Evolutionary conservation across 345 rosid species (phyloP).

Genomic region (Mercurialis annua): DNA sequence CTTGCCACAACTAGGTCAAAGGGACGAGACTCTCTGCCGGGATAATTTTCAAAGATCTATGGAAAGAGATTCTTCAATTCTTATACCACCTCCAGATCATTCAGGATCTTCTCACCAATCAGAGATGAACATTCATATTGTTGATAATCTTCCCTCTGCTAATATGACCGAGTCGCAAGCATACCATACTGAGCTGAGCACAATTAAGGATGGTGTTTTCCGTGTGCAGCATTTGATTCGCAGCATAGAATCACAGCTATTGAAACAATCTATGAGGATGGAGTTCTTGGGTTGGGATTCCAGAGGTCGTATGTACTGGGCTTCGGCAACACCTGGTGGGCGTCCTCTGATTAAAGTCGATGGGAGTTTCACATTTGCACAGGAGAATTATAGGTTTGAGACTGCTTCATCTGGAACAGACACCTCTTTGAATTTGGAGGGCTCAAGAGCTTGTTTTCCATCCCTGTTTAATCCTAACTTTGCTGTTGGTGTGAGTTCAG

Average conservation of each 20-base stretch:
- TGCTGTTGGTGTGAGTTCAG: slow-evolving; percentile 33
- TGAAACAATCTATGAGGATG: slow-evolving; percentile 59
- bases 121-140: slow-evolving; percentile 23
- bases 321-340: slow-evolving; percentile 50
- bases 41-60: slow-evolving; percentile 36
- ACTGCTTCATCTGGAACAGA: slow-evolving; percentile 21
- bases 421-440: slow-evolving; percentile 32
- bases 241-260: slow-evolving; percentile 56
- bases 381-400: slow-evolving; percentile 13
- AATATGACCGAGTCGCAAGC: slow-evolving; percentile 49
- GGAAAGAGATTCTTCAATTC: slow-evolving; percentile 21
- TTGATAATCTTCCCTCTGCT: slow-evolving; percentile 38
- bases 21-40: slow-evolving; percentile 30
- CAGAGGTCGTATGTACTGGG: slow-evolving; percentile 78
- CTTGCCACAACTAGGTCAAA: slow-evolving; percentile 32
- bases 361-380: slow-evolving; percentile 52
- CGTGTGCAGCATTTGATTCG: slow-evolving; percentile 56
- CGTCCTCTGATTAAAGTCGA: slow-evolving; percentile 63
- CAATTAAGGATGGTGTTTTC: slow-evolving; percentile 50
- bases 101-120: slow-evolving; percentile 28
- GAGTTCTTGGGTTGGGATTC: slow-evolving; percentile 90
- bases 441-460: slow-evolving; percentile 57
- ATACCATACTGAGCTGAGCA: slow-evolving; percentile 49
- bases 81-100: slow-evolving; percentile 23
- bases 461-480: slow-evolving; percentile 40